Base-by-base conservation (phyloP, 306 rosid genomes). In the Hylodesmum podocarpum region DNA sequence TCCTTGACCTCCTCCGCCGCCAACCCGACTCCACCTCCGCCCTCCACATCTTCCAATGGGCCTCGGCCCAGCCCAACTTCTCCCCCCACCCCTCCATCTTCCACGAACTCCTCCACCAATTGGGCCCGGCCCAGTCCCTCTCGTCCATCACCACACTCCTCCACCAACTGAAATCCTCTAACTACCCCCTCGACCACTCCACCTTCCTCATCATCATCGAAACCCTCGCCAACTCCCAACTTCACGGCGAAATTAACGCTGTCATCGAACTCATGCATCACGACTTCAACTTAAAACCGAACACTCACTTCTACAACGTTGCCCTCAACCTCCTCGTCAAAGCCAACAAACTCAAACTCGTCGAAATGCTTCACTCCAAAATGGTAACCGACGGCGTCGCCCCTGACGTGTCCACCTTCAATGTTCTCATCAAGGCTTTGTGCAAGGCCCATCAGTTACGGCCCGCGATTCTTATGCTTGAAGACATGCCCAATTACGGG, bases 371-470 rank as follows among this genome's bases (percentile, higher is more conserved):
- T 3, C 93, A 92, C 74, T 80, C 87, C 0, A 62, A 70, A 25
- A 89, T 92, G 98, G 77, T 85, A 39, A 22, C 70, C 37, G 76
- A 80, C 31, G 88, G 87, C 3, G 70, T 95, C 18, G 49, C 73
- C 58, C 93, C 94, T 0, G 92, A 92, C 66, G 86, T 90, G 50
- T 90, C 89, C 0, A 92, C 97, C 0, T 95, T 92, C 66, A 95
- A 90, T 24, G 78, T 92, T 19, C 78, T 95, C 81, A 90, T 90
- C n/a, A 84, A 87, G 91, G 99, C 96, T 13, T 83, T 95, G 8
- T 95, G 96, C 61, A 86, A 87, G 75, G 96, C 96, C 18, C 98
- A 95, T 82, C 97, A 92, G 54, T 63, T 95, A 21, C 83, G 96
- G 71, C 91, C 96, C 18, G 97, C 98, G 1, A 78, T 87, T 83